Evolutionary conservation across 75 land plant genomes (phyloP), one percentile per base, ranked within the genome.

Genomic region (Larix kaempferi): DNA sequence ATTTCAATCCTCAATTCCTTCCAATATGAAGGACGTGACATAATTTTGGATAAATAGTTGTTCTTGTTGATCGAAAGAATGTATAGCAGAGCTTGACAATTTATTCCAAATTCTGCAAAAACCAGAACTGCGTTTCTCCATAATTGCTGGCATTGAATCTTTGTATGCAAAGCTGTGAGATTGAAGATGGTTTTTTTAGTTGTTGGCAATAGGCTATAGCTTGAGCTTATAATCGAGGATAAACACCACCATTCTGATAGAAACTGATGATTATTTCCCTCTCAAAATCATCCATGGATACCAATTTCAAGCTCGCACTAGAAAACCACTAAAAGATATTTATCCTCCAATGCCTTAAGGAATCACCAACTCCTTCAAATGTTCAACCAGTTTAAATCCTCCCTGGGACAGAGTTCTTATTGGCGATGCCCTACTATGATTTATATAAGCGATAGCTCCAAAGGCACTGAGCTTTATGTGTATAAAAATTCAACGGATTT

Each of bases 41-140:
- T 91, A 87, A 19, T 83, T 83, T 55, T 89, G 81, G 21, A 93
- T 78, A 64, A 86, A 86, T 21, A 33, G 57, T 58, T 81, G 86
- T 78, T 90, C 92, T 14, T 29, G 1, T 1, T 29, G 88, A 29
- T 29, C 33, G 1, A 29, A 29, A 0, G 33, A 29, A 29, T n/a
- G 33, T 29, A 29, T 29, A 29, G 1, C 33, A 82, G 29, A 72
- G 83, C 99, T 77, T 82, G 33, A 96, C 22, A 1, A 82, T 75
- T 35, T 96, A 97, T 67, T 96, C 88, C 55, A 93, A 49, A 21
- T 88, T 77, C 71, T 93, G 91, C 54, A 93, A 85, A 74, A 94
- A 96, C 99, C 94, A 96, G 69, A 96, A 96, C 83, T 91, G 96
- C 15, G 93, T 92, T 74, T 91, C 89, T 17, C 82, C 83, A 21